These are phyloP conservation scores for Kitagawia praeruptora DNA, from an alignment of 129 eudicot species.

Conservation along the genomic window DNA sequence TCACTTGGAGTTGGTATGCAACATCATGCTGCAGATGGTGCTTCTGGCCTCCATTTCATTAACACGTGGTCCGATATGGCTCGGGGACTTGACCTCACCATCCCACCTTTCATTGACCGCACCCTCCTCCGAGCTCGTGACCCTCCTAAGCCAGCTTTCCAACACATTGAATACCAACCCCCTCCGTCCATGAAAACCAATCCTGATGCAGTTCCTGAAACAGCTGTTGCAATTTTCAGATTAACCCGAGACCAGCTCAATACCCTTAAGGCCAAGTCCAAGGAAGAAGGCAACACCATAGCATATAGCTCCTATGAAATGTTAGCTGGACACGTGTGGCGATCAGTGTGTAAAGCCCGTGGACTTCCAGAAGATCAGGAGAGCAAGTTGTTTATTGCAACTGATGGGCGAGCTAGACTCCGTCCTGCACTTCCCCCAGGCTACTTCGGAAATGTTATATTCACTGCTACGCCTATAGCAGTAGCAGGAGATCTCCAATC, in stretches of 20 bases:
- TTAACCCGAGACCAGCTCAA: constrained; percentile 67
- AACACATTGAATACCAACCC: constrained; percentile 71
- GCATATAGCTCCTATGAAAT: constrained; percentile 71
- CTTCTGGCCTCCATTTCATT: constrained; percentile 80
- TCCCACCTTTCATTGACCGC: constrained; percentile 71
- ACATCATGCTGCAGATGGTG: constrained; percentile 88
- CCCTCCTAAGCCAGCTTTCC: constrained; percentile 48
- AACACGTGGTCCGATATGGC: constrained; percentile 90
- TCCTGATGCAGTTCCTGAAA: constrained; percentile 26
- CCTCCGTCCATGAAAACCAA: constrained; percentile 51
- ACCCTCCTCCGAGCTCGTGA: constrained; percentile 66
- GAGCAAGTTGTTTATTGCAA: constrained; percentile 76
- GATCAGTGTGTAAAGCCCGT: constrained; percentile 66
- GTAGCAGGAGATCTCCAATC: constrained; percentile 59
- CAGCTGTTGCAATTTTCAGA: constrained; percentile 57
- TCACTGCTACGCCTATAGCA: constrained; percentile 70
- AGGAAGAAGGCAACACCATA: constrained; percentile 51
- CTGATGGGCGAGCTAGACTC: constrained; percentile 75
- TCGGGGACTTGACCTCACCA: constrained; percentile 61
- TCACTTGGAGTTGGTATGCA: constrained; percentile 95
- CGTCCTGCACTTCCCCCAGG: constrained; percentile 67
- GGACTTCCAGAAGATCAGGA: constrained; percentile 63
- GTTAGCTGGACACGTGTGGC: constrained; percentile 92
- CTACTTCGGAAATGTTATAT: constrained; percentile 83
- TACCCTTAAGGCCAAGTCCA: constrained; percentile 63